phyloP scores from a whole-genome alignment of 1,284 basidiomycete genomes.

The Trichosporon sp. region DNA sequence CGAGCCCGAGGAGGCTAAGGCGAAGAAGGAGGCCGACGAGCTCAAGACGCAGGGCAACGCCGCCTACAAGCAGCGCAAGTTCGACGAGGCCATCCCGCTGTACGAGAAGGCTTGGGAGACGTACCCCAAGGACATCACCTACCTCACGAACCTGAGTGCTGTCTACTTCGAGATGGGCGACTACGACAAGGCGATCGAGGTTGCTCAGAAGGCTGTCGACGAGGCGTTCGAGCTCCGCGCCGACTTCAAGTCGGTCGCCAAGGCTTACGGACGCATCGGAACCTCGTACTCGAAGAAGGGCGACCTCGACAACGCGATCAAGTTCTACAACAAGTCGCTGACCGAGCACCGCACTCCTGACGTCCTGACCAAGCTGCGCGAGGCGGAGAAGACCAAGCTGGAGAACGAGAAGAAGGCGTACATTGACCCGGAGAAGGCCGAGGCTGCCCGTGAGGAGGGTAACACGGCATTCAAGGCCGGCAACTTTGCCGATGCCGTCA shows the following conservation, averaged over 20 bases:
- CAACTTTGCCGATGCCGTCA: constrained; percentile 86
- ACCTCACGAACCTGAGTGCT: constrained; percentile 82
- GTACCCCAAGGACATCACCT: constrained; percentile 90
- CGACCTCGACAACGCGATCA: constrained; percentile 74
- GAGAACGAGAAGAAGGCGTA: constrained; percentile 79
- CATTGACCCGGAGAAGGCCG: constrained; percentile 80
- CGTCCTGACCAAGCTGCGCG: constrained; percentile 83
- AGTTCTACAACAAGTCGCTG: constrained; percentile 84
- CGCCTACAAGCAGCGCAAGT: constrained; percentile 79
- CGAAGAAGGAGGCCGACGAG: constrained; percentile 67
- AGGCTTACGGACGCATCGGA: constrained; percentile 84
- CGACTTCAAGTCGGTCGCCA: constrained; percentile 57
- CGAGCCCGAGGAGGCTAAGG: constrained; percentile 59
- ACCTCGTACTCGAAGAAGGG: constrained; percentile 76
- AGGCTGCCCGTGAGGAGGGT: constrained; percentile 81
- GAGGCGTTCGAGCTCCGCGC: constrained; percentile 66
- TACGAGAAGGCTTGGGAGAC: constrained; percentile 87
- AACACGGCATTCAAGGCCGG: constrained; percentile 88
- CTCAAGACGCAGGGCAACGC: constrained; percentile 73
- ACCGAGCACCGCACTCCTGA: constrained; percentile 96
- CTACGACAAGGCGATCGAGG: constrained; percentile 83
- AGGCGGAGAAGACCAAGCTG: constrained; percentile 68
- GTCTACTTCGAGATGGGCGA: constrained; percentile 91
- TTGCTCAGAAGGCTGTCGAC: constrained; percentile 89
- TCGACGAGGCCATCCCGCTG: constrained; percentile 64